phyloP scores from a whole-genome alignment of 495 filamentous ascomycete species.

The Chlorociboria aeruginascens region DNA sequence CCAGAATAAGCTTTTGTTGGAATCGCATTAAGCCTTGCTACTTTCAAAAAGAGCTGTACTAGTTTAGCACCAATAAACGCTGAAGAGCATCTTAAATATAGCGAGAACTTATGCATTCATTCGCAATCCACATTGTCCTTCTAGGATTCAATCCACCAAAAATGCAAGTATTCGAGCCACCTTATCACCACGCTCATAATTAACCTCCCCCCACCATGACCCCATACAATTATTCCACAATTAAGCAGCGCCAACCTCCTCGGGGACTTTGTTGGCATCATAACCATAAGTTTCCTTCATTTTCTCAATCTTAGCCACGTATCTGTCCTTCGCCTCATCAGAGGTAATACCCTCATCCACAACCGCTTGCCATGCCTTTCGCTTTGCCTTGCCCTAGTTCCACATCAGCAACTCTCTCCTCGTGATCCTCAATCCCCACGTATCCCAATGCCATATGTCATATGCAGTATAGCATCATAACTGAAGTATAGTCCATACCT shows the following conservation, averaged over 20 bases:
- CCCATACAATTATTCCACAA: background rate
- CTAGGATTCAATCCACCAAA: too few relatives aligned
- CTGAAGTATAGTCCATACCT: slow-evolving; percentile 31
- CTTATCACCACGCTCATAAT: background rate
- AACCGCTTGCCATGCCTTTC: slow-evolving; percentile 57
- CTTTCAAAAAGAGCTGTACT: too few relatives aligned
- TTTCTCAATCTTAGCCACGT: slow-evolving; percentile 57
- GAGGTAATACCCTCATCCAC: slow-evolving; percentile 43
- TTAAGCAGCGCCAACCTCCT: slow-evolving; percentile 30
- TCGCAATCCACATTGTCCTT: background rate
- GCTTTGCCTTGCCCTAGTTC: slow-evolving; percentile 63
- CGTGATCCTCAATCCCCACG: background rate
- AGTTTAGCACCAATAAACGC: too few relatives aligned
- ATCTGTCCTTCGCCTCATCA: slow-evolving; percentile 58
- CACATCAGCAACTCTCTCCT: background rate
- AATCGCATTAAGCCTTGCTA: too few relatives aligned
- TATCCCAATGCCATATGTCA: background rate
- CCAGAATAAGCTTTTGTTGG: background rate
- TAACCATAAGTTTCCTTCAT: slow-evolving; percentile 59
- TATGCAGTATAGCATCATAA: background rate
- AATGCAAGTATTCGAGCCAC: background rate
- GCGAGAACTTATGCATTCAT: background rate
- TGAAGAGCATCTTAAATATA: too few relatives aligned
- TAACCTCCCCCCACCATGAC: background rate
- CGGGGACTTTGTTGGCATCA: slow-evolving; percentile 40